Evolutionary conservation across 495 filamentous ascomycete species (phyloP).

Genomic region (Apiosordaria backusii): DNA sequence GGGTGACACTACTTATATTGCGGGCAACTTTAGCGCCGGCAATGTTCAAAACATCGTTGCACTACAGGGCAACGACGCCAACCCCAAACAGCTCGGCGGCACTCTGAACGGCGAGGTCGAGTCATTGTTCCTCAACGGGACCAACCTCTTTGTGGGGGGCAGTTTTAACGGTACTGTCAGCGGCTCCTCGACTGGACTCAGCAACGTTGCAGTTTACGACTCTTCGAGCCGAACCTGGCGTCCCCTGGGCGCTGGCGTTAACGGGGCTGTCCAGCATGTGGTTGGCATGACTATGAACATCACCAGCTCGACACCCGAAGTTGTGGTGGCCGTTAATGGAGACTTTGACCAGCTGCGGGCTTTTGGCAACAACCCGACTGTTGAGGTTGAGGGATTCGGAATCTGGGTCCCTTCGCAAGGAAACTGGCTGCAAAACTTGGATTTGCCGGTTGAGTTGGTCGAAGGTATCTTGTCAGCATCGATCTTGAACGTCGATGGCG

Average conservation of each 20-base stretch:
- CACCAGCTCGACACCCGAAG: slow-evolving; percentile 63
- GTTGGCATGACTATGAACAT: slow-evolving; percentile 79
- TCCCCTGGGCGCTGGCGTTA: slow-evolving; percentile 79
- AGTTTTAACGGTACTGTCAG: slow-evolving; percentile 74
- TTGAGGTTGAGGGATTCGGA: slow-evolving; percentile 69
- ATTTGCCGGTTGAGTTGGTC: slow-evolving; percentile 60
- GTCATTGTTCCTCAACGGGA: slow-evolving; percentile 61
- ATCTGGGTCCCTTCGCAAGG: slow-evolving; percentile 88
- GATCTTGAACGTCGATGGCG: slow-evolving; percentile 55
- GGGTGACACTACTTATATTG: slow-evolving; percentile 65
- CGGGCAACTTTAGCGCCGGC: slow-evolving; percentile 74
- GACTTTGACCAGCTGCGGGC: slow-evolving; percentile 68
- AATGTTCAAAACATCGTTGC: slow-evolving; percentile 70
- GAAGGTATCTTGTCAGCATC: slow-evolving; percentile 67
- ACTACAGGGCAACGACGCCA: slow-evolving; percentile 59
- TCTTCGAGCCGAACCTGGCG: slow-evolving; percentile 65
- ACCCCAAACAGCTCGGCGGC: slow-evolving; percentile 57
- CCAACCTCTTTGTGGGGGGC: slow-evolving; percentile 76
- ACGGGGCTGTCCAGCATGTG: slow-evolving; percentile 70
- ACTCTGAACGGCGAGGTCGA: slow-evolving; percentile 80
- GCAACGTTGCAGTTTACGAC: slow-evolving; percentile 73
- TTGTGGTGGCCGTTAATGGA: slow-evolving; percentile 74
- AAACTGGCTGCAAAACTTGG: slow-evolving; percentile 85
- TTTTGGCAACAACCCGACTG: slow-evolving; percentile 58
- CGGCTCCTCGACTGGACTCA: slow-evolving; percentile 56